Evolutionary conservation across 2,329 filamentous ascomycete genomes (phyloP), one percentile per base, ranked within the genome.

Genomic region (Fusarium ambrosium): DNA sequence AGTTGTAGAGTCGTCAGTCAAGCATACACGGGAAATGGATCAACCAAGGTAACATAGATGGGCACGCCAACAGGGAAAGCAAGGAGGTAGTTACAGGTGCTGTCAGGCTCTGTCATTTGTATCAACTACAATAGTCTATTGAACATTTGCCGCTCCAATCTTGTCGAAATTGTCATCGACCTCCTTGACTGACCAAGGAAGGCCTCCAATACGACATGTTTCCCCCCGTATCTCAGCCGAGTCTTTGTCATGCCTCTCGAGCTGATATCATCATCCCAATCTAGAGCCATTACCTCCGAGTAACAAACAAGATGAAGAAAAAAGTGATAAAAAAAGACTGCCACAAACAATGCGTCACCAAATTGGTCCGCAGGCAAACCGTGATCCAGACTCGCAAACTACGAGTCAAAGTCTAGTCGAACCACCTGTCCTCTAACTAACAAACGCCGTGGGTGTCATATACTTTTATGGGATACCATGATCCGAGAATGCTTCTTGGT

Each of bases 371-470:
- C 68, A 67, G 67, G 74, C 74, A 78, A 78, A 71, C 73, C 77
- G 69, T 70, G 64, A 78, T 75, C 77, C 66, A 77, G 70, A 79
- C 77, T 70, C 76, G 68, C 55, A 71, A 72, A 66, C 39, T 18
- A 62, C 62, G 69, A 78, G 77, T 73, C 77, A 64, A 71, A 76
- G 75, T 79, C 78, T 79, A 79, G 72, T 75, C 73, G 73, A 78
- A 73, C 77, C 75, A 78, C 69, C 67, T 68, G 66, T 66, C 73
- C 70, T 79, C 76, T 79, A 78, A 77, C 77, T 74, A 79, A 78
- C 74, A 79, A 79, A 79, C 78, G 76, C 78, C 77, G 70, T 77
- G 64, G 63, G 66, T 78, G 73, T 78, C 77, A 78, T 75, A 74
- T 77, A 76, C 76, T 78, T 79, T 79, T 79, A 58, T 59, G 59